These are phyloP conservation scores for Saccharomyces eubayanus DNA, from an alignment of 805 yeast species.

Conservation along the genomic window DNA sequence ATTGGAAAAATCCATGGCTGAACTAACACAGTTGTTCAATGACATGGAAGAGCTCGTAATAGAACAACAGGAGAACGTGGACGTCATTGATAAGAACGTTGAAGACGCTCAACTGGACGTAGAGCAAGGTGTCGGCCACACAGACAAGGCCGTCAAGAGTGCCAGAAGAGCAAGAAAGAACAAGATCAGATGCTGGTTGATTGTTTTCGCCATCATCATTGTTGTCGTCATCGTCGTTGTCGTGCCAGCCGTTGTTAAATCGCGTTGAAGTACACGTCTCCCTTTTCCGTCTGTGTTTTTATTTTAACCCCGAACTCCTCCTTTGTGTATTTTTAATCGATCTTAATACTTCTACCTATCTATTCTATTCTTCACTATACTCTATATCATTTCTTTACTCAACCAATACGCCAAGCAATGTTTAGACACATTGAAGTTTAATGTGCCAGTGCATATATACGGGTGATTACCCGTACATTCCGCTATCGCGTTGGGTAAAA, in stretches of 20 bases:
- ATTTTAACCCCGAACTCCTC: not conserved
- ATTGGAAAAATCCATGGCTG: constrained; percentile 92
- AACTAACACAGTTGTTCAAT: constrained; percentile 85
- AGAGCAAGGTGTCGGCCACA: constrained; percentile 91
- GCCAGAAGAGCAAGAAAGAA: constrained; percentile 88
- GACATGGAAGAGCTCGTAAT: constrained; percentile 95
- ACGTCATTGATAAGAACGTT: constrained; percentile 73
- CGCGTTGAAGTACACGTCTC: constrained; percentile 7
- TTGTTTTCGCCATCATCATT: constrained; percentile 48
- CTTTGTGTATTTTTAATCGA: not conserved
- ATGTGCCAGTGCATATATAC: not conserved
- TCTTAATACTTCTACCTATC: not conserved
- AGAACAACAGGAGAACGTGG: constrained; percentile 86
- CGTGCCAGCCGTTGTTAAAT: constrained; percentile 35
- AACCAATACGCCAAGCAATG: not conserved
- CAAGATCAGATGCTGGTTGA: constrained; percentile 77
- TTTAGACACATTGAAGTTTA: not conserved
- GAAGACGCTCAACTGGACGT: constrained; percentile 80
- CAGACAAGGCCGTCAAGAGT: constrained; percentile 77
- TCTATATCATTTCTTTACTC: not conserved
- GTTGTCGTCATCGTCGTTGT: constrained; percentile 65
- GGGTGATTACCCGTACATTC: not conserved
- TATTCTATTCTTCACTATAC: not conserved
- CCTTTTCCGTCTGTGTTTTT: constrained; percentile 2
- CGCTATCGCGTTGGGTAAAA: not conserved